These are phyloP conservation scores for Fusarium drepaniforme DNA, from an alignment of 2,329 filamentous ascomycete species.

Conservation along the genomic window DNA sequence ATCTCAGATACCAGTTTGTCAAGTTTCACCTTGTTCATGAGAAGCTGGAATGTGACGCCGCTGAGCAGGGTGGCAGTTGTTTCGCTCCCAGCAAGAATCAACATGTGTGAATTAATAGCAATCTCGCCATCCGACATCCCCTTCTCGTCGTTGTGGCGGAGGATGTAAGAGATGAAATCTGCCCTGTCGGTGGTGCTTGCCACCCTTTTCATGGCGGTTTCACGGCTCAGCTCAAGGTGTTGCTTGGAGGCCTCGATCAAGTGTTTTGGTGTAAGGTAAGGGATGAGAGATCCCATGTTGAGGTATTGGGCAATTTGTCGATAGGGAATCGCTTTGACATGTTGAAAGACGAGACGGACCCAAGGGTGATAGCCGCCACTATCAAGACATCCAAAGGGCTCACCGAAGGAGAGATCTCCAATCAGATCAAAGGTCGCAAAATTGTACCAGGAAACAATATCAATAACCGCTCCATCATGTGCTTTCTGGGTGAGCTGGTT, in stretches of 20 bases:
- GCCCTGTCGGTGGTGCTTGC: neutral
- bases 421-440: constrained; percentile 48
- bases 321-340: neutral
- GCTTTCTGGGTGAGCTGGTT: neutral
- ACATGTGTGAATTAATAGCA: neutral
- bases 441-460: constrained; percentile 43
- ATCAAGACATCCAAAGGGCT: constrained; percentile 43
- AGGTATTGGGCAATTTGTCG: neutral
- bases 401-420: constrained; percentile 46
- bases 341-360: neutral
- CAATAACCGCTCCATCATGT: neutral
- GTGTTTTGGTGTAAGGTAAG: neutral
- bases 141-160: constrained; percentile 1
- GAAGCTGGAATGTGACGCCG: neutral
- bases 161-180: neutral
- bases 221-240: neutral
- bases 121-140: neutral
- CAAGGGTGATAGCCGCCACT: constrained; percentile 1
- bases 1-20: neutral
- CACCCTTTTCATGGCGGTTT: neutral
- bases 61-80: constrained; percentile 8
- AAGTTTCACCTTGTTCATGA: neutral
- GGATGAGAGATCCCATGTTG: neutral
- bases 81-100: constrained; percentile 11
- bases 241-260: neutral